Evolutionary conservation across 495 filamentous ascomycete genomes (phyloP).

Genomic region (Hyaloscypha bicolor): DNA sequence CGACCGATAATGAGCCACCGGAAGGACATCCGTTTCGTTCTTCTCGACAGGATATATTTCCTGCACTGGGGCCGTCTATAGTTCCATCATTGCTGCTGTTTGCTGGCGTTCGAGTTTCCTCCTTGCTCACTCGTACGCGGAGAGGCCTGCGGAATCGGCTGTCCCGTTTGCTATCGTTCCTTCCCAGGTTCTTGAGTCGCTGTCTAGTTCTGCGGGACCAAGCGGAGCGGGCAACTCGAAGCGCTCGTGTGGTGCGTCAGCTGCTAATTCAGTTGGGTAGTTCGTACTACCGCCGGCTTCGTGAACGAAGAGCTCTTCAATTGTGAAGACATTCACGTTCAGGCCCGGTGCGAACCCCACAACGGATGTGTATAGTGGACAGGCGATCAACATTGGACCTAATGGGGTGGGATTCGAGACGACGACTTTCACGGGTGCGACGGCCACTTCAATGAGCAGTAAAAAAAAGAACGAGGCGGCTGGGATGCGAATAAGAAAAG

Average conservation of each 20-base stretch:
- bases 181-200: slow-evolving; percentile 37
- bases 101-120: slow-evolving; percentile 48
- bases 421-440: slow-evolving; percentile 18
- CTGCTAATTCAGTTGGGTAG: slow-evolving; percentile 46
- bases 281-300: slow-evolving; percentile 25
- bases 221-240: slow-evolving; percentile 51
- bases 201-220: slow-evolving; percentile 52
- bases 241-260: slow-evolving; percentile 48
- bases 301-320: slow-evolving; percentile 1
- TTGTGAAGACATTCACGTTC: slow-evolving; percentile 27
- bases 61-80: slow-evolving; percentile 34
- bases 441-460: slow-evolving; percentile 7
- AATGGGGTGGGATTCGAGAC: slow-evolving; percentile 26
- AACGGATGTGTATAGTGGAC: slow-evolving; percentile 24
- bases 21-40: slow-evolving; percentile 40
- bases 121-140: slow-evolving; percentile 46
- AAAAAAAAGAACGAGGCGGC: slow-evolving; percentile 21
- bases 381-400: slow-evolving; percentile 29
- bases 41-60: slow-evolving; percentile 35
- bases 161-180: slow-evolving; percentile 41
- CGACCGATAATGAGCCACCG: slow-evolving; percentile 42
- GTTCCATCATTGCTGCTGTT: slow-evolving; percentile 25
- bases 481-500: not conserved
- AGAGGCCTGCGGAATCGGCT: slow-evolving; percentile 35
- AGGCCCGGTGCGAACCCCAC: slow-evolving; percentile 17